A percentile compares a stretch with the other conserved stretches of the same genome.
These are phyloP conservation scores for Penicillium manginii DNA, from an alignment of 495 filamentous ascomycete species.

Conservation along the genomic window DNA sequence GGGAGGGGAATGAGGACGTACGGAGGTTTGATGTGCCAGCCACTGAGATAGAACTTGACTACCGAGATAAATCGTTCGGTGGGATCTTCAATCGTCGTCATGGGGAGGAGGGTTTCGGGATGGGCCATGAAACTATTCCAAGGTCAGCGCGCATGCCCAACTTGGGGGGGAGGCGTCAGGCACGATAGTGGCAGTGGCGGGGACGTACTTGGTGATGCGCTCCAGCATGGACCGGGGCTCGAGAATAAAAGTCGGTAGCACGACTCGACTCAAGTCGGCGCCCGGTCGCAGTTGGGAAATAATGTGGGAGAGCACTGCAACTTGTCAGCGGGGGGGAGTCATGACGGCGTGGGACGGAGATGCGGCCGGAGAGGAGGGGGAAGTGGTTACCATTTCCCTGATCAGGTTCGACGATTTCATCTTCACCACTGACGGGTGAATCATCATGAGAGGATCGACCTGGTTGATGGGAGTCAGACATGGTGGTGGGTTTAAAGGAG, in stretches of 20 bases:
- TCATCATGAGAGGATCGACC: conserved; percentile 63
- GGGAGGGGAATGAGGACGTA: conserved; percentile 49
- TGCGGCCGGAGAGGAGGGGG: not conserved
- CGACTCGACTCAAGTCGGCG: conserved; percentile 92
- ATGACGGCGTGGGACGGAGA: not conserved
- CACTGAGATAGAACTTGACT: conserved; percentile 96
- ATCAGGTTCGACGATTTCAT: conserved; percentile 77
- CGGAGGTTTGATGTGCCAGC: conserved; percentile 99
- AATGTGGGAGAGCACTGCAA: conserved; percentile 84
- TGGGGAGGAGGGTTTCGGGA: conserved; percentile 90
- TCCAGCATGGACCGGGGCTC: conserved; percentile 98
- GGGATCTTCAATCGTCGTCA: conserved; percentile 87
- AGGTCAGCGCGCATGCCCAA: conserved; percentile 5
- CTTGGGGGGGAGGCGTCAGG: too few relatives aligned
- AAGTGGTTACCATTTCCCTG: conserved; percentile 58
- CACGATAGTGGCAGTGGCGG: not conserved
- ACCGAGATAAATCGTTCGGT: conserved; percentile 89
- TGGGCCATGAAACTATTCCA: conserved; percentile 93
- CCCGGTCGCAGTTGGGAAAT: conserved; percentile 96
- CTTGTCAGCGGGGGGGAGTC: conserved; percentile 6
- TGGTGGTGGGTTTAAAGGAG: conserved; percentile 22
- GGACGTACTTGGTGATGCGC: conserved; percentile 89
- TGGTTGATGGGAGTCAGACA: conserved; percentile 43
- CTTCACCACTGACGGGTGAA: conserved; percentile 52
- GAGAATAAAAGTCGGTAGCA: conserved; percentile 95